These are phyloP conservation scores for Leccinum pachyderme DNA, from an alignment of 1,284 basidiomycete species.

Conservation along the genomic window DNA sequence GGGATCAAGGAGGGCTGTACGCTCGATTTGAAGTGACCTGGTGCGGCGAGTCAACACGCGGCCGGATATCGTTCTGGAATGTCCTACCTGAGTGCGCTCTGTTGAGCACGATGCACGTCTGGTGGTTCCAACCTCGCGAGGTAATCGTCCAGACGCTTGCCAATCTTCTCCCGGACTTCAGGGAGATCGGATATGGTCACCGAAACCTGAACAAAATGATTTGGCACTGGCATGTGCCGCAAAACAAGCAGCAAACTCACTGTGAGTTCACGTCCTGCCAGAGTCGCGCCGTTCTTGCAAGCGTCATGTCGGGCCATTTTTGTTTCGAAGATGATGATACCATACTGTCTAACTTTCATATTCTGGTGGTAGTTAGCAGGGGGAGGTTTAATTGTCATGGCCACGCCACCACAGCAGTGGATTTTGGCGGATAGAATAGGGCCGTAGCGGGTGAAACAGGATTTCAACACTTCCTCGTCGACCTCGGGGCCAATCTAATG, in stretches of 20 bases:
- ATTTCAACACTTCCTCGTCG: slow-evolving; percentile 37
- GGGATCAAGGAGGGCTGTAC: slow-evolving; percentile 28
- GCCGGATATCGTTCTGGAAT: not conserved
- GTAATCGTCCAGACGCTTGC: slow-evolving; percentile 30
- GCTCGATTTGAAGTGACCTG: slow-evolving; percentile 29
- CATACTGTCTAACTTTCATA: slow-evolving; percentile 46
- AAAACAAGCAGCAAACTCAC: slow-evolving; percentile 31
- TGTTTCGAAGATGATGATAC: slow-evolving; percentile 46
- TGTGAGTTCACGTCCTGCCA: slow-evolving; percentile 41
- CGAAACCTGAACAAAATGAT: slow-evolving; percentile 38
- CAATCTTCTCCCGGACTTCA: slow-evolving; percentile 43
- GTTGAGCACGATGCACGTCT: slow-evolving; percentile 27
- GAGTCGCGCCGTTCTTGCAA: slow-evolving; percentile 38
- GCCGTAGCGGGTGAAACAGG: slow-evolving; percentile 45
- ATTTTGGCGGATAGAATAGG: slow-evolving; percentile 41
- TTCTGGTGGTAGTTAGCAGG: slow-evolving; percentile 25
- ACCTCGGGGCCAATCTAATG: slow-evolving; percentile 33
- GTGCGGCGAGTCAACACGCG: slow-evolving; percentile 8
- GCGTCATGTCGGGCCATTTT: slow-evolving; percentile 39
- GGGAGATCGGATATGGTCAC: slow-evolving; percentile 48
- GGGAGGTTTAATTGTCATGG: slow-evolving; percentile 33
- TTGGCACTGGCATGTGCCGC: not conserved
- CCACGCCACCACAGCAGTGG: slow-evolving; percentile 48
- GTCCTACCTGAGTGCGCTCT: slow-evolving; percentile 26
- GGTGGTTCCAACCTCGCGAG: slow-evolving; percentile 14